Evolutionary conservation across 495 filamentous ascomycete species (phyloP).

Genomic region (Aspergillus bridgeri): DNA sequence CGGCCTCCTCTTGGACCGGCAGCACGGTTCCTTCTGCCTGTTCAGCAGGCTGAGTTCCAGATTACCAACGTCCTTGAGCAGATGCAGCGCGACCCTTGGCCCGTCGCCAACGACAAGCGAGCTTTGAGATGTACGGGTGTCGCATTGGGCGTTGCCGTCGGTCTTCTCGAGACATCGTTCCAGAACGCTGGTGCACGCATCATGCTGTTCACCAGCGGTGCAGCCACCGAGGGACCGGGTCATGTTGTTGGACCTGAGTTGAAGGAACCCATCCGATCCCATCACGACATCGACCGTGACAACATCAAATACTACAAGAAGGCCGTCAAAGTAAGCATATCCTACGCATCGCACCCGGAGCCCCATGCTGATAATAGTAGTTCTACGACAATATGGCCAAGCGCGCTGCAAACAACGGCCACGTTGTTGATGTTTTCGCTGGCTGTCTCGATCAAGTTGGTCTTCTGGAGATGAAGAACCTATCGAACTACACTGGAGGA

Average conservation of each 20-base stretch:
- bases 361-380: constrained; percentile 42
- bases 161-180: constrained; percentile 89
- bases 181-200: constrained; percentile 92
- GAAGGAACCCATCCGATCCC: constrained; percentile 94
- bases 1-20: constrained; percentile 78
- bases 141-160: constrained; percentile 90
- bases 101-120: constrained; percentile 90
- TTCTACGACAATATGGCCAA: constrained; percentile 99
- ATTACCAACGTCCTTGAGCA: constrained; percentile 96
- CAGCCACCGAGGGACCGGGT: constrained; percentile 93
- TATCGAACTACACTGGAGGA: constrained; percentile 93
- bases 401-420: constrained; percentile 91
- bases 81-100: constrained; percentile 97
- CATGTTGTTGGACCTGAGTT: constrained; percentile 97
- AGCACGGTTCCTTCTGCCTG: constrained; percentile 87
- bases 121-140: constrained; percentile 93
- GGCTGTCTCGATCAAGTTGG: constrained; percentile 98
- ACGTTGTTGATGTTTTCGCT: constrained; percentile 96
- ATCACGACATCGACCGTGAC: constrained; percentile 98
- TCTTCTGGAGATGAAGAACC: constrained; percentile 96
- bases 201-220: constrained; percentile 95
- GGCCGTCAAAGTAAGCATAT: constrained; percentile 76
- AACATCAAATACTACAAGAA: constrained; percentile 99
- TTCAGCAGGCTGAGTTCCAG: constrained; percentile 96
- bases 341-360: neutral